Evolutionary conservation across 2,329 filamentous ascomycete species (phyloP), one percentile per base, ranked within the genome.

Genomic region (Hansfordia pulvinata): DNA sequence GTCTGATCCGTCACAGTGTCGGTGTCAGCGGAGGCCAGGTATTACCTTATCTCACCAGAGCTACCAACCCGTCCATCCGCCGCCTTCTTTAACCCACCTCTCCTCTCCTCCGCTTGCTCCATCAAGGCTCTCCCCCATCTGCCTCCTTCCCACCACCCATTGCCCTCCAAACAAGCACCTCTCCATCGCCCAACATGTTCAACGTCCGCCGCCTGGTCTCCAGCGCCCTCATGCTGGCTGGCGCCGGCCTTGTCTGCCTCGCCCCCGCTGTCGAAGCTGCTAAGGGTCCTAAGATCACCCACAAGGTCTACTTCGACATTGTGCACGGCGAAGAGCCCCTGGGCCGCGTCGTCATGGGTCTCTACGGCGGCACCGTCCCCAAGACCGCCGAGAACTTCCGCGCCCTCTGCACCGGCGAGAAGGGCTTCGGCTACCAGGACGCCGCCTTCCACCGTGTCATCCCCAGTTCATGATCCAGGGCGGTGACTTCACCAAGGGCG

Each of bases 221-320:
- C 51, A 74, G 80, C 46, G 63, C 77, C 44, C 64, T 84, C 50
- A 66, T 93, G 49, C 70, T 93, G 47, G 53, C 92, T 44, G 76
- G 81, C 44, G 63, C 86, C 43, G 66, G 69, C 41, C 64, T 88
- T 50, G 59, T 85, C 40, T 72, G 83, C 60, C 74, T 93, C 50
- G 67, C 78, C 40, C 76, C 84, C 56, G 69, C 72, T 18, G 74
- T 70, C 33, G 73, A 80, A 42, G 80, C 81, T 29, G 64, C 64
- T 39, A 84, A 88, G 63, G 88, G 90, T 24, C 88, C 84, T 36
- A 92, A 90, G 74, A 88, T 94, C 63, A 94, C 86, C 45, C 67
- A 82, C 67, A 93, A 93, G 74, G 84, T 90, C 57, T 90, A 73
- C 67, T 88, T 92, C 54, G 82, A 90, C 55, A 76, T 92, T 40